phyloP scores from a whole-genome alignment of 345 rosid genomes.

The Populus ilicifolia region DNA sequence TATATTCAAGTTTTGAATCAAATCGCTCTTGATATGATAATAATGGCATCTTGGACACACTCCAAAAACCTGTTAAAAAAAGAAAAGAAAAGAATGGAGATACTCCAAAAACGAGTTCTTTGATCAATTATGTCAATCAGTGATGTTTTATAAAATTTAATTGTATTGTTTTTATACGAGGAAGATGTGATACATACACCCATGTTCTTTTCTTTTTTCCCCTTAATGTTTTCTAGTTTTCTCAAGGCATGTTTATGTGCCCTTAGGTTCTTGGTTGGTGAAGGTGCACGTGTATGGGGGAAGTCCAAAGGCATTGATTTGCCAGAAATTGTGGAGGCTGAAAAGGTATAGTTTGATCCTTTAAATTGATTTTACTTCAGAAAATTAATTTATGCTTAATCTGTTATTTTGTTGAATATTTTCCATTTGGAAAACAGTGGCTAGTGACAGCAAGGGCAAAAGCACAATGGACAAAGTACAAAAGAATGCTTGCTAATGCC shows the following conservation, averaged over 20 bases:
- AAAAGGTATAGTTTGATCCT: constrained; percentile 47
- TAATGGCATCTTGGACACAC: too few species aligned
- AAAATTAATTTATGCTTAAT: too few species aligned
- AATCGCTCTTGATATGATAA: too few species aligned
- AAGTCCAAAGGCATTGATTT: constrained; percentile 53
- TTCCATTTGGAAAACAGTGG: constrained; percentile 48
- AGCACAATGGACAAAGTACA: constrained; percentile 71
- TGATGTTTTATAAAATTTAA: too few species aligned
- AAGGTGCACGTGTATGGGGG: constrained; percentile 84
- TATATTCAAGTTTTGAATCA: too few species aligned
- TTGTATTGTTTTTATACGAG: too few species aligned
- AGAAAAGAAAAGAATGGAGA: too few species aligned
- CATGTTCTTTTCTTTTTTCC: neutral
- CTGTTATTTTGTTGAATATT: neutral
- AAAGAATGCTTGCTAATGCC: constrained; percentile 60
- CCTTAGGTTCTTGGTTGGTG: constrained; percentile 86
- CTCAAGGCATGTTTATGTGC: neutral
- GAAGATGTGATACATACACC: too few species aligned
- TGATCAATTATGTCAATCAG: too few species aligned
- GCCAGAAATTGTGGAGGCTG: constrained; percentile 55
- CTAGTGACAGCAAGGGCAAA: constrained; percentile 75
- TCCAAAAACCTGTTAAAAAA: too few species aligned
- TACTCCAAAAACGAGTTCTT: too few species aligned
- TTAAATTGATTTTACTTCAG: too few species aligned
- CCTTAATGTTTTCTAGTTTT: neutral